Conservation (phyloP, 257 asterid genomes). For the Solanum pimpinellifolium region DNA sequence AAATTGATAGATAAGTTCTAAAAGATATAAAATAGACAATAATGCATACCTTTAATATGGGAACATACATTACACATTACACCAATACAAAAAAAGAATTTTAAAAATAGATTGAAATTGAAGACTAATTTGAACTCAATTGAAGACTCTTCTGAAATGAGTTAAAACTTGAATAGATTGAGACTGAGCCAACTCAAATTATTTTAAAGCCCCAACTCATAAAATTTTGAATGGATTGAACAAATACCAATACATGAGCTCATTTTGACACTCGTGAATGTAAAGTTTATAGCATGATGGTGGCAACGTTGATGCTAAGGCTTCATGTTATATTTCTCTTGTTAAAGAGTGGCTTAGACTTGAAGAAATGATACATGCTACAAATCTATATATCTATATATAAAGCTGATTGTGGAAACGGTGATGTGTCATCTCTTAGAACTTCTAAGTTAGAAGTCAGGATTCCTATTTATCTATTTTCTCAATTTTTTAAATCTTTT, state of each 20-base stretch:
- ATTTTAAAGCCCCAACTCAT: neutral
- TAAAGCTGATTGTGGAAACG: no score
- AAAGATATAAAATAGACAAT: no score
- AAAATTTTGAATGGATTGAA: neutral
- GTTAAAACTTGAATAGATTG: neutral
- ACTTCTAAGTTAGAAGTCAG: no score
- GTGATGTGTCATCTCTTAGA: no score
- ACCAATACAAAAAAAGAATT: neutral
- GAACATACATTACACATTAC: no score
- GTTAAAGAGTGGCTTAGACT: slow-evolving; percentile 46
- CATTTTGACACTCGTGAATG: neutral
- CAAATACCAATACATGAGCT: neutral
- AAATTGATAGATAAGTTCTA: no score
- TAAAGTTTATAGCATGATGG: neutral
- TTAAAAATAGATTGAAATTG: neutral
- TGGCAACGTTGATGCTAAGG: slow-evolving; percentile 24
- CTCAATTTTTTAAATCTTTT: no score
- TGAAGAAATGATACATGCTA: slow-evolving; percentile 25
- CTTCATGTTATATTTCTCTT: slow-evolving; percentile 38
- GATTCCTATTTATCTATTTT: no score
- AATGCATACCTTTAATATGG: no score
- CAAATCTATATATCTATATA: neutral
- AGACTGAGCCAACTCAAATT: neutral
- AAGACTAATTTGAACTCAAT: neutral
- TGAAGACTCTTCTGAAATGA: neutral